Evolutionary conservation across 2,329 filamentous ascomycete species (phyloP).

Genomic region (Tolypocladium capitatum): DNA sequence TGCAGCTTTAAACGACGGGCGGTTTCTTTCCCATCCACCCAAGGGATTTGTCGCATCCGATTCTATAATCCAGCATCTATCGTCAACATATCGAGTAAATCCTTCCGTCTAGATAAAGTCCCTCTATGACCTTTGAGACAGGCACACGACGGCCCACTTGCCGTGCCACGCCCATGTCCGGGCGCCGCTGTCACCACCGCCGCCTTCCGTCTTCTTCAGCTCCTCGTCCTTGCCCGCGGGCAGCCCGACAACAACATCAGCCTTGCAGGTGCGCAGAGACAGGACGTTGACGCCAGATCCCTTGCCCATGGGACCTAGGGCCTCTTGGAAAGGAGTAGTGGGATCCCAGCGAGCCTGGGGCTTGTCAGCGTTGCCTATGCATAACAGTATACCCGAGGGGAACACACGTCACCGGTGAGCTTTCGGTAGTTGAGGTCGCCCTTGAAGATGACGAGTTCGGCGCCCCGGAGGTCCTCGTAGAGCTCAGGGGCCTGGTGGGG

Average conservation of each 20-base stretch:
- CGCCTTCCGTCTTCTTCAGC: conserved; percentile 52
- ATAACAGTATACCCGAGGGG: accelerated
- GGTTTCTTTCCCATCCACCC: not conserved
- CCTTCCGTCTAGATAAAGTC: not conserved
- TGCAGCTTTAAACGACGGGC: no score
- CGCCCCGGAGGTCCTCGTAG: conserved; percentile 63
- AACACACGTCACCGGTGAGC: conserved; percentile 68
- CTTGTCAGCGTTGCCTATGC: not conserved
- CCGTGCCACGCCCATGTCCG: conserved; percentile 91
- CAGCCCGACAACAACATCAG: conserved; percentile 88
- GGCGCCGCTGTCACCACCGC: conserved; percentile 55
- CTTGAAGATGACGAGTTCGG: conserved; percentile 90
- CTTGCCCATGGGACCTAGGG: conserved; percentile 74
- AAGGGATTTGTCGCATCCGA: not conserved
- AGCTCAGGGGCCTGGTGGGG: conserved; percentile 55
- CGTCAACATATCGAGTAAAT: not conserved
- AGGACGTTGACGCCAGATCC: conserved; percentile 74
- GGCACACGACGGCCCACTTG: conserved; percentile 83
- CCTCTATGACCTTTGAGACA: conserved; percentile 20
- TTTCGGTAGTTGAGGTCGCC: conserved; percentile 96
- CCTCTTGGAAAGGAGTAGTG: conserved; percentile 71
- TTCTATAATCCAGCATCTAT: conserved; percentile 4
- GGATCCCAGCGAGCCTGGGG: conserved; percentile 53
- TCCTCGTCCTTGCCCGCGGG: conserved; percentile 70
- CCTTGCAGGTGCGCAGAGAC: conserved; percentile 88